These are phyloP conservation scores for Picochlorum sp. DNA, from an alignment of 139 green algal species.

Conservation along the genomic window DNA sequence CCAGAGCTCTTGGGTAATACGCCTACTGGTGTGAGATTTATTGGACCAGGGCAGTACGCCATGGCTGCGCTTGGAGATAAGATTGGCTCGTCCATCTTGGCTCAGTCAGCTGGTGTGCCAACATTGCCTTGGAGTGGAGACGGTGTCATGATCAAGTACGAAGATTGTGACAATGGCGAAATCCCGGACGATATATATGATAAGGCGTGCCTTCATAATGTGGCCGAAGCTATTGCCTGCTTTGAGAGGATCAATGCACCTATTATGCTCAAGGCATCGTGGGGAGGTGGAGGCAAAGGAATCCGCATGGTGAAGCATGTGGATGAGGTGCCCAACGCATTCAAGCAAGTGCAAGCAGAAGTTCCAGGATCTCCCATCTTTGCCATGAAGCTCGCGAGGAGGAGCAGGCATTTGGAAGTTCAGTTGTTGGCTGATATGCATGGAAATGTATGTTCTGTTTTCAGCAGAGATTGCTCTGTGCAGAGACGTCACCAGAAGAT, in stretches of 20 bases:
- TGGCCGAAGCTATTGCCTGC: conserved; percentile 58
- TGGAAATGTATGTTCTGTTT: conserved; percentile 80
- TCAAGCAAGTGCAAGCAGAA: conserved; percentile 77
- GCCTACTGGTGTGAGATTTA: conserved; percentile 70
- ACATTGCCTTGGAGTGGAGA: conserved; percentile 88
- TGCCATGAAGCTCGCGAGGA: conserved; percentile 90
- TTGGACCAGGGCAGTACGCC: conserved; percentile 67
- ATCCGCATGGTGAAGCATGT: conserved; percentile 73
- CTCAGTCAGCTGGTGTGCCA: conserved; percentile 69
- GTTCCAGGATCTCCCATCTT: conserved; percentile 95
- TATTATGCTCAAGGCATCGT: conserved; percentile 95
- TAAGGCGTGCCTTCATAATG: conserved; percentile 57
- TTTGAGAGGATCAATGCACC: conserved; percentile 84
- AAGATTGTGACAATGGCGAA: conserved; percentile 44
- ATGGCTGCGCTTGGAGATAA: conserved; percentile 98
- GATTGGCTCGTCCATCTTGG: conserved; percentile 86
- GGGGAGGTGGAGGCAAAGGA: conserved; percentile 95
- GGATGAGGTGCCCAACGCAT: conserved; percentile 33
- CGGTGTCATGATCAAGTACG: conserved; percentile 56
- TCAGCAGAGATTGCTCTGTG: conserved; percentile 86
- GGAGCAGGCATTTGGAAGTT: conserved; percentile 86
- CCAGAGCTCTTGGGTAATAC: conserved; percentile 55
- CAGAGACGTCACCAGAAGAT: conserved; percentile 98
- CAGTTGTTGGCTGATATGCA: conserved; percentile 89
- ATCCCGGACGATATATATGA: conserved; percentile 71